These are phyloP conservation scores for Podila verticillata DNA, from an alignment of 192 early-diverging fungal species.

Conservation along the genomic window DNA sequence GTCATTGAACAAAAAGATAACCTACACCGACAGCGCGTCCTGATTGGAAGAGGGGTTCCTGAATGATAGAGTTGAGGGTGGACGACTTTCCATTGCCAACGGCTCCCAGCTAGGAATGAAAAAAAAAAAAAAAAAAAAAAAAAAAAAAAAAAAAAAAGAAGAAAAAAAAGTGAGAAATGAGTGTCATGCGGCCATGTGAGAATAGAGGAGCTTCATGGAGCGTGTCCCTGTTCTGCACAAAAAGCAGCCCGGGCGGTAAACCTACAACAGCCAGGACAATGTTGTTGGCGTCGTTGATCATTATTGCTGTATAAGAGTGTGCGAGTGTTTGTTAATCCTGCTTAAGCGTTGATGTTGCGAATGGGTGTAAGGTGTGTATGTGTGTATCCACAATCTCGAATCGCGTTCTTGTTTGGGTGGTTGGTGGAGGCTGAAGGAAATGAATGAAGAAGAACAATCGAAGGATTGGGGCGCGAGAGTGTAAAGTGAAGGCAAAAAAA, in stretches of 20 bases:
- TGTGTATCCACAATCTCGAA: neutral
- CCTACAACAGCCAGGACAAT: constrained; percentile 46
- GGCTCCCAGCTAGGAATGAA: constrained; percentile 48
- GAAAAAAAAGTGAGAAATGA: constrained; percentile 1
- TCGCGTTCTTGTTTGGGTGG: neutral
- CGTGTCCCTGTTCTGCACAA: neutral
- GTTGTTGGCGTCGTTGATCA: constrained; percentile 56
- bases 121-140: too few relatives aligned
- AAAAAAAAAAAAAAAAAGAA: too few relatives aligned
- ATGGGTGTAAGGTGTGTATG: neutral
- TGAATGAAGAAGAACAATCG: neutral
- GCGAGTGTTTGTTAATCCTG: neutral
- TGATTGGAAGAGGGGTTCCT: constrained; percentile 55
- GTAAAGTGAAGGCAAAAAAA: neutral
- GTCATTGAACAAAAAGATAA: neutral
- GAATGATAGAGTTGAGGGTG: constrained; percentile 60
- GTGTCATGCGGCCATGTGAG: neutral
- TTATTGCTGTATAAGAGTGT: neutral
- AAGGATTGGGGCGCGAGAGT: neutral
- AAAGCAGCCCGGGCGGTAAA: neutral
- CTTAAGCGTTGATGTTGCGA: neutral
- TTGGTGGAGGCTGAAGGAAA: neutral
- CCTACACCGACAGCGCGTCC: constrained; percentile 56
- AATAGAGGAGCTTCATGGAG: neutral
- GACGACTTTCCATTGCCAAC: constrained; percentile 64